Evolutionary conservation across 352 stramenopile species (phyloP).

Genomic region (Aphanomyces invadans): DNA sequence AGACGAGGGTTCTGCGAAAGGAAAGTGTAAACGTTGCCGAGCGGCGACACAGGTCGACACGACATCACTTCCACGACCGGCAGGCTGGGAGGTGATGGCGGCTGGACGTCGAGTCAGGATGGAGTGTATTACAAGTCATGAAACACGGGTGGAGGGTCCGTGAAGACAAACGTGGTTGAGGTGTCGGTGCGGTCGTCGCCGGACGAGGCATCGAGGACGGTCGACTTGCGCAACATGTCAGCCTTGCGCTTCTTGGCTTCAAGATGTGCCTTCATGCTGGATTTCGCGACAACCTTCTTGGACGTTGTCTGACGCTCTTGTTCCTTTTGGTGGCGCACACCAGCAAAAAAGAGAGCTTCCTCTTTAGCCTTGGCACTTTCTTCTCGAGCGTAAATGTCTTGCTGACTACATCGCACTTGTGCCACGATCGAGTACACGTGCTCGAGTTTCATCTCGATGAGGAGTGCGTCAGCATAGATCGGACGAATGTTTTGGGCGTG

Average conservation of each 20-base stretch:
- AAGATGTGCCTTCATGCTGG: conserved; percentile 63
- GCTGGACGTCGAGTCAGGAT: no score
- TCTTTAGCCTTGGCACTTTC: conserved; percentile 19
- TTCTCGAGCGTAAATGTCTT: conserved; percentile 37
- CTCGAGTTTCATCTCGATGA: conserved; percentile 63
- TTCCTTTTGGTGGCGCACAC: conserved; percentile 55
- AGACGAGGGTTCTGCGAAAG: not conserved
- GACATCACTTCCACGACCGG: no score
- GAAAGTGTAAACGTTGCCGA: not conserved
- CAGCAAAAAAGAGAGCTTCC: conserved; percentile 43
- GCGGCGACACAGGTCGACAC: no score
- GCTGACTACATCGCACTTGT: conserved; percentile 52
- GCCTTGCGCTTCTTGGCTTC: conserved; percentile 64
- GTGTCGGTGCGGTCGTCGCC: not conserved
- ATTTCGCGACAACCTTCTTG: conserved; percentile 41
- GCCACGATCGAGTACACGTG: conserved; percentile 59
- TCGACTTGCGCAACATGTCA: conserved; percentile 55
- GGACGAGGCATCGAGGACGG: not conserved
- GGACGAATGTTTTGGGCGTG: conserved; percentile 53
- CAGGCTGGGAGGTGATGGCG: no score
- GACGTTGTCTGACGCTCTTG: conserved; percentile 59
- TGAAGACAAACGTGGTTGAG: conserved; percentile 12
- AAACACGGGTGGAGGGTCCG: conserved; percentile 18
- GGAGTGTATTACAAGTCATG: conserved; percentile 15
- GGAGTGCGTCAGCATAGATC: conserved; percentile 69